A percentile compares a stretch with the other conserved stretches of the same genome.
Evolutionary conservation across 345 rosid species (phyloP).

Genomic region (Rhizophora mangle): DNA sequence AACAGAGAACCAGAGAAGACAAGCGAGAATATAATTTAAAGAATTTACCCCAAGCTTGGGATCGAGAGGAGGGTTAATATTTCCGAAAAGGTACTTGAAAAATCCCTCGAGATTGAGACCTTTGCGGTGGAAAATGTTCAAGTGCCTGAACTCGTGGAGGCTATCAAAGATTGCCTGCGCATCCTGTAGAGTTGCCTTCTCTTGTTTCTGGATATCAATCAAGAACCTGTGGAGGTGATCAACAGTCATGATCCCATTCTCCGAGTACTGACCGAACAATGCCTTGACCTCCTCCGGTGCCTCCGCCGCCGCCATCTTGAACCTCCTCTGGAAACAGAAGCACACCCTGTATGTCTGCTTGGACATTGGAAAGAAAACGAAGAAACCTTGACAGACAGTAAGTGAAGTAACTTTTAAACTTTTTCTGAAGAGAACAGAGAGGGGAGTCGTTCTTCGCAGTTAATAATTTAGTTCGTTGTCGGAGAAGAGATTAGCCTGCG

Average conservation of each 20-base stretch:
- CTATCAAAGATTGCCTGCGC: constrained; percentile 56
- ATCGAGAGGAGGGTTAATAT: constrained; percentile 47
- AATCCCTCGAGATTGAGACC: constrained; percentile 64
- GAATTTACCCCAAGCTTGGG: constrained; percentile 40
- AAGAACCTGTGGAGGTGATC: constrained; percentile 58
- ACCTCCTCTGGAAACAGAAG: constrained; percentile 70
- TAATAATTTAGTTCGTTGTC: too few relatives aligned
- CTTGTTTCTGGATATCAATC: constrained; percentile 49
- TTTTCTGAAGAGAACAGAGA: background rate
- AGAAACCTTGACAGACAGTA: background rate
- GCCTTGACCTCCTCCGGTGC: constrained; percentile 67
- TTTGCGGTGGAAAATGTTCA: constrained; percentile 32
- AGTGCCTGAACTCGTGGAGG: constrained; percentile 39
- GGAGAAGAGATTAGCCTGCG: too few relatives aligned
- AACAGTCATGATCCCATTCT: constrained; percentile 43
- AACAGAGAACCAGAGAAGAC: background rate
- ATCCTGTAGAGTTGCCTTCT: constrained; percentile 36
- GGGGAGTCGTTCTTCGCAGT: background rate
- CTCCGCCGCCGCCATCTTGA: constrained; percentile 68
- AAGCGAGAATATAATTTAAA: background rate
- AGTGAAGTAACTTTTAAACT: too few relatives aligned
- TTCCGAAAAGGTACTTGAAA: constrained; percentile 59
- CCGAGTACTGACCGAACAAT: constrained; percentile 45
- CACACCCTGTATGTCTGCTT: constrained; percentile 74
- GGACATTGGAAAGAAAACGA: constrained; percentile 36